Evolutionary conservation across 176 grass and related monocot genomes (phyloP), one percentile per base, ranked within the genome.

Genomic region (Musa beccarii): DNA sequence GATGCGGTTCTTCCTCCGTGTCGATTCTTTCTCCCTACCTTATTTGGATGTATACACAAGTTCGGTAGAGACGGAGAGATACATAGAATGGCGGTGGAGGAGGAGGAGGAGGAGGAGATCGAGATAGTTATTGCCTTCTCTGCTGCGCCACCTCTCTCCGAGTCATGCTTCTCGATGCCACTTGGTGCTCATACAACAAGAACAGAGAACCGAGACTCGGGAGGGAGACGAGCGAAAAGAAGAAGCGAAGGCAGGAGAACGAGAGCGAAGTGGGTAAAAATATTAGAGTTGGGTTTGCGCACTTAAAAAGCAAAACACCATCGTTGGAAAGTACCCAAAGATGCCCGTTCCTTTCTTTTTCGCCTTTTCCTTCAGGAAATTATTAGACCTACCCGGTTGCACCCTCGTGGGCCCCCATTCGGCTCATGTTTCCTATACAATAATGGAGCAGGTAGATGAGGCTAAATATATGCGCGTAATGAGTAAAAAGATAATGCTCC

Each of bases 221-320:
- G 21, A 22, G 0, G 13, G 29, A 14, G 34, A 43, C 34, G 34
- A 43, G 4, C 10, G 10, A 64, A 20, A 17, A 29, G 10, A 67
- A 67, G 43, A 34, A 67, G 1, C 14, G 11, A 29, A 11, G 65
- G 4, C 21, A 28, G 12, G 21, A 7, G 11, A 34, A 34, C 25
- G 65, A 17, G 65, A 68, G 8, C 26, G 26, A 16, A 34, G 62
- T 68, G 65, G 65, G 65, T 67, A 68, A 9, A 43, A 8, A 68
- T 68, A 68, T 68, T 14, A 13, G 65, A 10, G 65, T 16, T 68
- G 8, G 65, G 65, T 68, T 68, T 68, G 65, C 65, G 25, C 65
- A 8, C 24, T 43, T 68, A 12, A 68, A 68, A 43, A 34, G 65
- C 65, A 34, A 68, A 29, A 68, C 24, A 13, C 13, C 34, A 34